Evolutionary conservation across 1,284 basidiomycete species (phyloP), one percentile per base, ranked within the genome.

Genomic region (Cutaneotrichosporon sp.): DNA sequence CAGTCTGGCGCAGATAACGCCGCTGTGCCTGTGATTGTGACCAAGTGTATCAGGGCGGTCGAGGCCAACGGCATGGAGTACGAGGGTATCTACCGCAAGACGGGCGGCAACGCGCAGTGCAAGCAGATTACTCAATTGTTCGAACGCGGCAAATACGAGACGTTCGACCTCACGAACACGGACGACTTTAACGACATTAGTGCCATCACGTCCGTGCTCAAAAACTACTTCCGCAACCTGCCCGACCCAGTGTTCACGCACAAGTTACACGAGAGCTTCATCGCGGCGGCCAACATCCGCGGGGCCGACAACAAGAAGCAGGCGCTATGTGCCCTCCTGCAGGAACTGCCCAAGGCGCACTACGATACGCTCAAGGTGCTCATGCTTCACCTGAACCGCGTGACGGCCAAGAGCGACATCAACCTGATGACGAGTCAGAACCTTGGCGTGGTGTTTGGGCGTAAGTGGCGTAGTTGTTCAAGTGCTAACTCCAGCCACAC

Each of bases 371-470:
- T 97, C 40, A 85, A 88, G 60, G 81, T 84, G 62, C 84, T 99
- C 30, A 90, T 97, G 86, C 81, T 91, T 26, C 97, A 99, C 81
- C 82, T 99, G 34, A 83, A 95, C 69, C 91, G 92, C 62, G 85
- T 96, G 31, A 87, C 87, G 72, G 83, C 88, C 63, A 83, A 84
- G 46, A 86, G 85, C 63, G 87, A 88, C 30, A 83, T 84, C 65
- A 99, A 99, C 79, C 84, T 94, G 60, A 99, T 99, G 97, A 93
- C 88, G 58, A 89, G 92, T 4, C 86, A 93, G 68, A 99, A 99
- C 74, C 82, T 99, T 22, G 97, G 97, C n/a, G 93, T 98, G n/a
- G 94, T 99, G 50, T 98, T 99, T 82, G 97, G 97, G 70, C 96
- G 94, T 97, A 80, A 83, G 93, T 89, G 11, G 21, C 34, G 31